These are phyloP conservation scores for Populus simonii DNA, from an alignment of 345 rosid species.

Conservation along the genomic window DNA sequence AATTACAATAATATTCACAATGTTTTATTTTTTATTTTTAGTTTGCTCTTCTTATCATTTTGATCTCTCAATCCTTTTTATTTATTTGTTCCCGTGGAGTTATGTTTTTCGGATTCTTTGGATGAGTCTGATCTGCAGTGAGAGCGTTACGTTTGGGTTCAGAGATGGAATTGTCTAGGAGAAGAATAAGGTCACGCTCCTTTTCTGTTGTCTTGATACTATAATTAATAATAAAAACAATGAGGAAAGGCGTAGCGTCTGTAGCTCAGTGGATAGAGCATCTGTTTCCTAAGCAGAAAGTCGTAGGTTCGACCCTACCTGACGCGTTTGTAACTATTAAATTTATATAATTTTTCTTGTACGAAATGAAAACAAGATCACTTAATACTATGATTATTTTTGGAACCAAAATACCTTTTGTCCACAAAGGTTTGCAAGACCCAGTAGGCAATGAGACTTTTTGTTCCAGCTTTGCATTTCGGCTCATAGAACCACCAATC, in stretches of 20 bases:
- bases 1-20: no score
- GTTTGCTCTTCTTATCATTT: no score
- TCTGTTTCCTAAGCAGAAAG: slow-evolving; percentile 99
- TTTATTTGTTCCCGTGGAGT: no score
- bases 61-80: no score
- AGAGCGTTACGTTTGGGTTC: slow-evolving; percentile 57
- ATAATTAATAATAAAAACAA: rapidly evolving
- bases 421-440: slow-evolving; percentile 88
- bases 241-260: slow-evolving; percentile 35
- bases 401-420: slow-evolving; percentile 46
- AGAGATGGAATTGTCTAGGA: slow-evolving; percentile 73
- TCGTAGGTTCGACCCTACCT: slow-evolving; percentile 92
- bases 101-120: slow-evolving; percentile 45
- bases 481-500: slow-evolving; percentile 87
- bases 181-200: slow-evolving; percentile 70
- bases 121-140: slow-evolving; percentile 50
- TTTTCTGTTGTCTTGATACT: rapidly evolving
- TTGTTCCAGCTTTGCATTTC: slow-evolving; percentile 58
- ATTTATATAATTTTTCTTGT: not conserved
- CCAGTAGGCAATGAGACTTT: slow-evolving; percentile 76
- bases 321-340: slow-evolving; percentile 41
- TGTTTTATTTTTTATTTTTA: no score
- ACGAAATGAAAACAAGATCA: not conserved
- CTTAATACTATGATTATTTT: not conserved
- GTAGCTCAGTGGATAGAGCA: slow-evolving; percentile 99